phyloP scores from a whole-genome alignment of 306 rosid genomes.

The Quercus engelmannii region DNA sequence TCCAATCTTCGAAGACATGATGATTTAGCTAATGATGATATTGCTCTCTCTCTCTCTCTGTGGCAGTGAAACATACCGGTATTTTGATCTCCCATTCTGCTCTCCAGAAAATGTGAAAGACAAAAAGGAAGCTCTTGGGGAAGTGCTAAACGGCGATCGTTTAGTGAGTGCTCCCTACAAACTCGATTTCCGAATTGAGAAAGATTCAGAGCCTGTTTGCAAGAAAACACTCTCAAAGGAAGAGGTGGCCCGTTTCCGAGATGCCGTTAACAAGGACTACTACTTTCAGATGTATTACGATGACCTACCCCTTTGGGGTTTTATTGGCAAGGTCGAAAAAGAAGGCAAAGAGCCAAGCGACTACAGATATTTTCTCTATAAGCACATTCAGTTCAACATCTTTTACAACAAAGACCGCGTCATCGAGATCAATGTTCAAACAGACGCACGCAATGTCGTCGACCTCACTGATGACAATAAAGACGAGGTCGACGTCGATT shows the following conservation, averaged over 20 bases:
- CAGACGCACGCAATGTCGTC: slow-evolving; percentile 51
- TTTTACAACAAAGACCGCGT: slow-evolving; percentile 72
- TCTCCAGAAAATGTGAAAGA: slow-evolving; percentile 60
- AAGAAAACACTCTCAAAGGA: slow-evolving; percentile 45
- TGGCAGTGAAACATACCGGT: slow-evolving; percentile 59
- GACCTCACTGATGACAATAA: slow-evolving; percentile 65
- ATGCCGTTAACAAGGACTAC: slow-evolving; percentile 70
- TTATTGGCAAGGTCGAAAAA: slow-evolving; percentile 77
- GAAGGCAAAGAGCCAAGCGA: slow-evolving; percentile 75
- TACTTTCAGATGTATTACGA: slow-evolving; percentile 88
- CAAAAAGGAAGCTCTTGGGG: slow-evolving; percentile 88
- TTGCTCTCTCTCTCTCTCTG: background rate
- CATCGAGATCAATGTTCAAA: slow-evolving; percentile 61
- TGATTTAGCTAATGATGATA: background rate
- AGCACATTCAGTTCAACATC: slow-evolving; percentile 74
- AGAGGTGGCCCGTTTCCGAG: slow-evolving; percentile 58
- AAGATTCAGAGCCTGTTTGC: slow-evolving; percentile 55
- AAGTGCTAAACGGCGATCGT: slow-evolving; percentile 88
- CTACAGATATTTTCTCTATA: slow-evolving; percentile 60
- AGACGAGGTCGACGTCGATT: slow-evolving; percentile 51
- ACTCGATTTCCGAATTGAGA: slow-evolving; percentile 61
- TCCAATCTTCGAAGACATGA: too few species aligned
- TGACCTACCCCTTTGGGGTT: slow-evolving; percentile 90
- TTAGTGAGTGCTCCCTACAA: slow-evolving; percentile 75
- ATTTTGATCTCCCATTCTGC: slow-evolving; percentile 82